Conservation (phyloP, 257 asterid species). For the Linaria vulgaris region DNA sequence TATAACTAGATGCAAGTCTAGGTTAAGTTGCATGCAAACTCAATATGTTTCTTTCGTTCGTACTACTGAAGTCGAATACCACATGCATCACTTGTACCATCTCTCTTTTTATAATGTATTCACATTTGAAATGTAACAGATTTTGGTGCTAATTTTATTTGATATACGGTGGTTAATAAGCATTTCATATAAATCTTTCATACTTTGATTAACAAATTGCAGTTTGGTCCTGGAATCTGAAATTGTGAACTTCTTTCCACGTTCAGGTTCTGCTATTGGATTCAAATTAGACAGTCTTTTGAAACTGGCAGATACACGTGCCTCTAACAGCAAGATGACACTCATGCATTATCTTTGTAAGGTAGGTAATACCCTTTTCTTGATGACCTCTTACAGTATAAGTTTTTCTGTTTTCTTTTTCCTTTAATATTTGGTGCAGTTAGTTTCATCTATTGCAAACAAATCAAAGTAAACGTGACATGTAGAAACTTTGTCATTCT, state of each 20-base stretch:
- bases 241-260: slow-evolving; percentile 21
- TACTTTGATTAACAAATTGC: slow-evolving; percentile 11
- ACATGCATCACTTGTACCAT: not conserved
- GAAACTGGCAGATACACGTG: slow-evolving; percentile 95
- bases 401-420: slow-evolving; percentile 11
- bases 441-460: slow-evolving; percentile 9
- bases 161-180: not conserved
- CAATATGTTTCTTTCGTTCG: not conserved
- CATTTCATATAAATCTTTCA: slow-evolving; percentile 8
- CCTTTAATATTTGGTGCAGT: not conserved
- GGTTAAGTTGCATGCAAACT: slow-evolving; percentile 1
- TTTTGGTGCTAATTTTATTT: slow-evolving; percentile 2
- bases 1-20: not conserved
- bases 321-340: slow-evolving; percentile 89
- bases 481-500: not conserved
- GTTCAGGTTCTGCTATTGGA: slow-evolving; percentile 90
- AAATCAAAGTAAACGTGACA: slow-evolving; percentile 2
- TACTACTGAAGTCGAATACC: slow-evolving; percentile 1
- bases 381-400: slow-evolving; percentile 10
- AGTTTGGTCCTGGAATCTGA: slow-evolving; percentile 20
- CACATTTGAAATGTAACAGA: slow-evolving; percentile 12
- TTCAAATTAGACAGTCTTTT: slow-evolving; percentile 98
- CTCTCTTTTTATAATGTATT: not conserved
- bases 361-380: slow-evolving; percentile 57
- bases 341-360: slow-evolving; percentile 99